Evolutionary conservation across 2,329 filamentous ascomycete genomes (phyloP).

Genomic region (Colletotrichum melonis): DNA sequence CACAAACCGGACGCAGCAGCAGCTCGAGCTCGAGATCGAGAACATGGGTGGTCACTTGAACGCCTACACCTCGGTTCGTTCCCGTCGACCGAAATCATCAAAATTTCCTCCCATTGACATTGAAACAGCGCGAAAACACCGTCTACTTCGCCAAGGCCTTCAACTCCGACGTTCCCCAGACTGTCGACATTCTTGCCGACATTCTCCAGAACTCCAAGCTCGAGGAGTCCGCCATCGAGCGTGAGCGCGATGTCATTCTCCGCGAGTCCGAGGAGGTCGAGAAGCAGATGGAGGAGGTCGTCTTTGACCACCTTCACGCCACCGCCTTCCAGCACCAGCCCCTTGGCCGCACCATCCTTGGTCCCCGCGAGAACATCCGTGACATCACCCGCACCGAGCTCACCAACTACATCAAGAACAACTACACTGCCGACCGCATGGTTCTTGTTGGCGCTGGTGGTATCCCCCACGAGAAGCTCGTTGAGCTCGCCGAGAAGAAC

Average conservation of each 20-base stretch:
- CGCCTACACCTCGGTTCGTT: constrained; percentile 96
- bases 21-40: constrained; percentile 99
- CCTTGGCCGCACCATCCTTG: constrained; percentile 96
- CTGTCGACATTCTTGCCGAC: constrained; percentile 98
- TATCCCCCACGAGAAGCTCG: constrained; percentile 91
- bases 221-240: constrained; percentile 90
- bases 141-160: constrained; percentile 99
- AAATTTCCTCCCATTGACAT: constrained; percentile 20
- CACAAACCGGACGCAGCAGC: constrained; percentile 92
- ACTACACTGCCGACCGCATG: constrained; percentile 99
- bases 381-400: constrained; percentile 94
- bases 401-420: constrained; percentile 97
- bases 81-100: constrained; percentile 25
- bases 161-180: constrained; percentile 95
- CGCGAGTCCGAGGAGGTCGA: constrained; percentile 99
- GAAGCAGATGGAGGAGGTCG: constrained; percentile 99
- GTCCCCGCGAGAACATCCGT: constrained; percentile 97
- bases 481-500: constrained; percentile 96
- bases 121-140: constrained; percentile 89
- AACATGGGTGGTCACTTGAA: constrained; percentile 99
- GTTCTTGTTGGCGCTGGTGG: constrained; percentile 96
- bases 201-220: constrained; percentile 99
- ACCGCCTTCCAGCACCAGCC: constrained; percentile 98
- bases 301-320: constrained; percentile 98
- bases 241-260: constrained; percentile 98